Conservation (phyloP, 495 filamentous ascomycete genomes). For the Aspergillus leporis region DNA sequence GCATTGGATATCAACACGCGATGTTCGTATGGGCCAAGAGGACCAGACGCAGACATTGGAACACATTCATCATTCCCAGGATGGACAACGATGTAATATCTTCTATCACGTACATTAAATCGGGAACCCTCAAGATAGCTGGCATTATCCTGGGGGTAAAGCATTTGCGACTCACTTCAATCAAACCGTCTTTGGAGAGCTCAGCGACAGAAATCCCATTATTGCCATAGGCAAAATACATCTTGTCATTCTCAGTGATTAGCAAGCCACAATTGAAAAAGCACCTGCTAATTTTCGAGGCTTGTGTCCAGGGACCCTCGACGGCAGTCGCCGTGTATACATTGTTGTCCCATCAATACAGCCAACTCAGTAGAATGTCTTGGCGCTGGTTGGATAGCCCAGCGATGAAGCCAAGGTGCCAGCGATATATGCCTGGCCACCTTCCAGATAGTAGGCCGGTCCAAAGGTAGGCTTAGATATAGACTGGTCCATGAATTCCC, state of each 20-base stretch:
- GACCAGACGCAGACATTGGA: conserved; percentile 41
- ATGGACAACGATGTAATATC: conserved; percentile 53
- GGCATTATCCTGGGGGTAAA: conserved; percentile 34
- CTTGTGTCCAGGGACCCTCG: conserved; percentile 26
- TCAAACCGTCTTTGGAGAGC: conserved; percentile 45
- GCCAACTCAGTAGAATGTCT: conserved; percentile 57
- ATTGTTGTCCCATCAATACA: conserved; percentile 47
- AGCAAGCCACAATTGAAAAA: conserved; percentile 60
- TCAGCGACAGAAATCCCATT: conserved; percentile 50
- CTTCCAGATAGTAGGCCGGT: conserved; percentile 46
- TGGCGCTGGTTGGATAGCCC: conserved; percentile 45
- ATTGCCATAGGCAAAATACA: conserved; percentile 57
- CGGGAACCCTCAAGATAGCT: conserved; percentile 27
- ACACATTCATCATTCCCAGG: conserved; percentile 49
- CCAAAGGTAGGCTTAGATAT: conserved; percentile 52
- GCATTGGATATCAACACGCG: conserved; percentile 38
- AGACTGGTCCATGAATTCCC: conserved; percentile 55
- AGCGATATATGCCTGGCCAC: conserved; percentile 47
- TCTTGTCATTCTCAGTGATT: conserved; percentile 54
- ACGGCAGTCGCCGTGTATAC: conserved; percentile 46
- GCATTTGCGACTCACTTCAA: conserved; percentile 40
- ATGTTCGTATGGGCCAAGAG: conserved; percentile 46
- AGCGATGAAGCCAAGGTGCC: conserved; percentile 58
- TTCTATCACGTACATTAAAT: conserved; percentile 29
- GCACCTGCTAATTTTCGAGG: conserved; percentile 37